These are phyloP conservation scores for Coprinellus aureogranulatus DNA, from an alignment of 768 basidiomycete genomes.

Conservation along the genomic window DNA sequence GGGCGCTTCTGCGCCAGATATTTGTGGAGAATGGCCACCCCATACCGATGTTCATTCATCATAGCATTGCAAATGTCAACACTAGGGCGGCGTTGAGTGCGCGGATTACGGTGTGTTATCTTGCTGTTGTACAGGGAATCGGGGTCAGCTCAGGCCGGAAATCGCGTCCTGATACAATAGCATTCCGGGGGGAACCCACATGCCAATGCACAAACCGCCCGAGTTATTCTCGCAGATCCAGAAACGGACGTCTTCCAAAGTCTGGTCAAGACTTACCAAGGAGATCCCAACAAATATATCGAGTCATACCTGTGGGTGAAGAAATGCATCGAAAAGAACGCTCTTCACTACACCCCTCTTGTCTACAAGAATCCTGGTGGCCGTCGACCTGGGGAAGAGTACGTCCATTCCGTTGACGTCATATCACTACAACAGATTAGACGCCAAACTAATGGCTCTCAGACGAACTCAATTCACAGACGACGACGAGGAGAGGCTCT, in stretches of 20 bases:
- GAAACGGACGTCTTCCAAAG: slow-evolving; percentile 74
- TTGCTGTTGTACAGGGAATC: slow-evolving; percentile 1
- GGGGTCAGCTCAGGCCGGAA: neutral
- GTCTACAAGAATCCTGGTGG: slow-evolving; percentile 86
- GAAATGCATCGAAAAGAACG: slow-evolving; percentile 71
- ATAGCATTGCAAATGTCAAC: slow-evolving; percentile 77
- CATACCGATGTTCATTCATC: slow-evolving; percentile 77
- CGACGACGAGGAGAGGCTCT: slow-evolving; percentile 72
- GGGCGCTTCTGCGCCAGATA: slow-evolving; percentile 71
- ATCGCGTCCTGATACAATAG: slow-evolving; percentile 41
- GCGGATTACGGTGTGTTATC: slow-evolving; percentile 60
- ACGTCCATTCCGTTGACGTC: slow-evolving; percentile 21
- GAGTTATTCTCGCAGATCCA: slow-evolving; percentile 77
- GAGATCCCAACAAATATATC: slow-evolving; percentile 68
- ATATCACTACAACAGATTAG: neutral
- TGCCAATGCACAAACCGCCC: slow-evolving; percentile 66
- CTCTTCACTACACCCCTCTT: slow-evolving; percentile 66
- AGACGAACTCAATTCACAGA: slow-evolving; percentile 79
- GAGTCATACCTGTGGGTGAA: slow-evolving; percentile 84
- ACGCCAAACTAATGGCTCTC: slow-evolving; percentile 7
- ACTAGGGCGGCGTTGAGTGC: slow-evolving; percentile 63
- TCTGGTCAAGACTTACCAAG: slow-evolving; percentile 70
- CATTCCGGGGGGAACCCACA: slow-evolving; percentile 80
- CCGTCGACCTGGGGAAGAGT: slow-evolving; percentile 80
- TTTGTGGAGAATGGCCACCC: slow-evolving; percentile 65